Evolutionary conservation across 495 filamentous ascomycete species (phyloP).

Genomic region (Talaromyces nanjingensis): DNA sequence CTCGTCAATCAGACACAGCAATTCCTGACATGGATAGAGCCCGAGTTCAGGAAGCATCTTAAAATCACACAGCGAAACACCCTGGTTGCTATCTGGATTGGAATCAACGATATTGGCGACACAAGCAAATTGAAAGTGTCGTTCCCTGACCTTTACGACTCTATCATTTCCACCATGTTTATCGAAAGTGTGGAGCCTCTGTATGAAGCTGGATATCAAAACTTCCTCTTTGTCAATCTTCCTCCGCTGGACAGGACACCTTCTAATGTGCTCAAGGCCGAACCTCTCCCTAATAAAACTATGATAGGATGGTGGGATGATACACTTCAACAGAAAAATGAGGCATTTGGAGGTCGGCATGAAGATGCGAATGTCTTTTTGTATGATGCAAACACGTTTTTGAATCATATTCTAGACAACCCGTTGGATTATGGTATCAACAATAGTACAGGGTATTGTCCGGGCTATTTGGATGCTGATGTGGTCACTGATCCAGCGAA

Average conservation of each 20-base stretch:
- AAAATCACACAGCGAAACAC: not conserved
- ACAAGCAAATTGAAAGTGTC: not conserved
- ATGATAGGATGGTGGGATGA: not conserved
- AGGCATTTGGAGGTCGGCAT: not conserved
- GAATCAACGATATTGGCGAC: not conserved
- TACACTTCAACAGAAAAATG: not conserved
- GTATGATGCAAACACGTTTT: not conserved
- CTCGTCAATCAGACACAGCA: slow-evolving; percentile 29
- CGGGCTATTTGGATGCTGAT: not conserved
- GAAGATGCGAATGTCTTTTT: not conserved
- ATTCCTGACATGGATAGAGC: not conserved
- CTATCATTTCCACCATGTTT: not conserved
- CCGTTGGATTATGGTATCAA: not conserved
- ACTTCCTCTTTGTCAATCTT: not conserved
- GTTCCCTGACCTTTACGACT: not conserved
- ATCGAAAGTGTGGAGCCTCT: not conserved
- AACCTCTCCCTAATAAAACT: not conserved
- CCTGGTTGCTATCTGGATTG: not conserved
- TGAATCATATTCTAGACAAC: not conserved
- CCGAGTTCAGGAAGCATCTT: not conserved
- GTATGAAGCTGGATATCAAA: not conserved
- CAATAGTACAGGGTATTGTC: not conserved
- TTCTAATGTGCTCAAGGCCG: not conserved
- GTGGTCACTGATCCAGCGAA: not conserved
- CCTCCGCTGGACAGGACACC: not conserved